Base-by-base conservation (phyloP, 257 asterid species). In the Handroanthus guayacan region DNA sequence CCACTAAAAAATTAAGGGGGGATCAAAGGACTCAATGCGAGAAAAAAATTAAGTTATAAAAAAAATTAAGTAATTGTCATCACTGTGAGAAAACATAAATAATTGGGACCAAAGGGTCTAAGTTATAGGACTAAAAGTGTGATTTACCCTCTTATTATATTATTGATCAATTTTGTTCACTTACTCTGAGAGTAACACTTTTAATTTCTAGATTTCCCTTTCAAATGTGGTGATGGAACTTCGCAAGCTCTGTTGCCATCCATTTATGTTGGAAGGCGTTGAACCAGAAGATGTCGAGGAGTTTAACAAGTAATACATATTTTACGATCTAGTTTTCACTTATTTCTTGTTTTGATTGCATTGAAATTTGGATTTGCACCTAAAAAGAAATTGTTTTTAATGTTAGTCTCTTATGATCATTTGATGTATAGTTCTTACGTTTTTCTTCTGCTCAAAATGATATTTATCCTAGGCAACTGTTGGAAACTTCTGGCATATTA, bases 141-240 rank as follows among this genome's bases (percentile, higher is more conserved):
- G 1, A 25, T 25, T 25, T 25, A 25, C 31, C 73, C 56, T 75
- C 68, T 65, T 70, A 70, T 64, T 25, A 25, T 1, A 25, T 5
- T 51, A 62, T 66, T 52, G n/a, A 78, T 64, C 54, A 57, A 47
- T 80, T 56, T 68, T 11, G 58, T 60, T 43, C 48, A 10, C 79
- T 68, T 74, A 44, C 57, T 70, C 69, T 38, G 66, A 44, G 36
- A 17, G 12, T 79, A 34, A 77, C 77, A 38, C 73, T 81, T 68
- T 70, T 65, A 79, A 61, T 76, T 67, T 69, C 84, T 79, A 95
- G 99, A 92, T 95, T 72, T 95, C 99, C 47, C 98, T 95, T 57
- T 86, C 87, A 78, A 95, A 95, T 82, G 99, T 95, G 88, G 99
- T 95, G 83, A 95, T 95, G 99, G 99, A 95, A 85, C 93, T 95